A percentile compares a stretch with the other conserved stretches of the same genome.
Conservation (phyloP, 257 asterid species). For the Ilex aquifolium region DNA sequence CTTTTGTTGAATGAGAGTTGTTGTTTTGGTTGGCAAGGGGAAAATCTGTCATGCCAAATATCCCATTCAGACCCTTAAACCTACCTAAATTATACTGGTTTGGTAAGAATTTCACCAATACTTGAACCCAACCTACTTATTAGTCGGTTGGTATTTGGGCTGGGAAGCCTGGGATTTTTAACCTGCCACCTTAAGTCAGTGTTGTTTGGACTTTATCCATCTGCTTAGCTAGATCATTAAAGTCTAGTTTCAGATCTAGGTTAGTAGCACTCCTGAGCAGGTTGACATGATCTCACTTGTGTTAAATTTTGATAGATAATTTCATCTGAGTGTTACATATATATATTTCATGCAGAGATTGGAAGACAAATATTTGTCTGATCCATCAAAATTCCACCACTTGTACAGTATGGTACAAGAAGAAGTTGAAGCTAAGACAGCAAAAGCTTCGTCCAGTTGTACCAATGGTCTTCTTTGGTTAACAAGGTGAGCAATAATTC, state of each 20-base stretch:
- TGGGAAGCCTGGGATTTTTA: background rate
- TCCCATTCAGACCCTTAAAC: too few relatives aligned
- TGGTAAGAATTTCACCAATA: too few relatives aligned
- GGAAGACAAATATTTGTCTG: conserved; percentile 69
- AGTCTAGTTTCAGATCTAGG: background rate
- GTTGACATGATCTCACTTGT: too few relatives aligned
- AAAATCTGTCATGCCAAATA: too few relatives aligned
- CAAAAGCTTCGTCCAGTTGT: conserved; percentile 92
- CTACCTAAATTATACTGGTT: too few relatives aligned
- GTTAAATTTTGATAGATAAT: background rate
- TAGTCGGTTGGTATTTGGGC: background rate
- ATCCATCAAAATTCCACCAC: conserved; percentile 62
- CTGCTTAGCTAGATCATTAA: background rate
- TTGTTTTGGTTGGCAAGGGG: too few relatives aligned
- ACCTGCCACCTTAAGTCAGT: background rate
- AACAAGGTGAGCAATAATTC: conserved; percentile 60
- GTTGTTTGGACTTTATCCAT: background rate
- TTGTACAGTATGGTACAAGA: conserved; percentile 84
- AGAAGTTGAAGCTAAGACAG: conserved; percentile 86
- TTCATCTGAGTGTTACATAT: conserved; percentile 8
- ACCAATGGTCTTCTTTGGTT: conserved; percentile 97
- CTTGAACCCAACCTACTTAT: too few relatives aligned
- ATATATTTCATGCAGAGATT: conserved; percentile 46
- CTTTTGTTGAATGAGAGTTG: too few relatives aligned
- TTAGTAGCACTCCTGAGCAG: background rate